phyloP scores from a whole-genome alignment of 129 eudicot species.

The Chrysanthemum seticuspe region DNA sequence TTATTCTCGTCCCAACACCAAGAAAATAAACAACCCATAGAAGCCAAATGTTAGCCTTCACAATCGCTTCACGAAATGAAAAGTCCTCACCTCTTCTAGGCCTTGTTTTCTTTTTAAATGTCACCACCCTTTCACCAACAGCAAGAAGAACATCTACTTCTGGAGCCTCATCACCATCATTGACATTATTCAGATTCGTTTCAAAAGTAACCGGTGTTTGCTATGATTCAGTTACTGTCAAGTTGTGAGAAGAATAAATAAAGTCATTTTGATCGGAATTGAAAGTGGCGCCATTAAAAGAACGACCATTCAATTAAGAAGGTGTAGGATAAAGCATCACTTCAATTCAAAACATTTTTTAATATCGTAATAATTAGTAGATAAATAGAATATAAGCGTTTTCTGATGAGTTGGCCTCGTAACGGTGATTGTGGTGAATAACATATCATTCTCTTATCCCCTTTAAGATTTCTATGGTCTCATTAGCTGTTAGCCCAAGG shows the following conservation, averaged over 20 bases:
- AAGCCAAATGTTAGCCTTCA: constrained; percentile 96
- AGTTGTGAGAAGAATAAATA: constrained; percentile 54
- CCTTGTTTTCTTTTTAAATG: constrained; percentile 50
- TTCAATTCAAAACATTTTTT: constrained; percentile 38
- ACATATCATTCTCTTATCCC: too few species aligned
- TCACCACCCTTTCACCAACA: constrained; percentile 87
- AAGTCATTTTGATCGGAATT: constrained; percentile 85
- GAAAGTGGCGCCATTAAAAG: constrained; percentile 83
- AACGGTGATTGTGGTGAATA: not conserved
- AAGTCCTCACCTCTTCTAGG: constrained; percentile 96
- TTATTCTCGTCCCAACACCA: constrained; percentile 87
- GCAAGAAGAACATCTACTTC: constrained; percentile 85
- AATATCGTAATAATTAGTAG: constrained; percentile 72
- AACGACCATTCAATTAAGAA: constrained; percentile 63
- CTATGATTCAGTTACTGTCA: constrained; percentile 40
- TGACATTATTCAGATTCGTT: constrained; percentile 44
- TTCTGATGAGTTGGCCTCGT: constrained; percentile 62
- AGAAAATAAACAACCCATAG: constrained; percentile 73
- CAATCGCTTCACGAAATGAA: constrained; percentile 64
- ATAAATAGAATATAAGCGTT: constrained; percentile 69
- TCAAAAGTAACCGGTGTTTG: constrained; percentile 53
- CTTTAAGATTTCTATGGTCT: too few species aligned
- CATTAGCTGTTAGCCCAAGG: too few species aligned
- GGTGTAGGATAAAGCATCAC: constrained; percentile 41
- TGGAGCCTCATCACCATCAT: constrained; percentile 53